phyloP scores from a whole-genome alignment of 23 red algal genomes.

The Gracilaria domingensis region DNA sequence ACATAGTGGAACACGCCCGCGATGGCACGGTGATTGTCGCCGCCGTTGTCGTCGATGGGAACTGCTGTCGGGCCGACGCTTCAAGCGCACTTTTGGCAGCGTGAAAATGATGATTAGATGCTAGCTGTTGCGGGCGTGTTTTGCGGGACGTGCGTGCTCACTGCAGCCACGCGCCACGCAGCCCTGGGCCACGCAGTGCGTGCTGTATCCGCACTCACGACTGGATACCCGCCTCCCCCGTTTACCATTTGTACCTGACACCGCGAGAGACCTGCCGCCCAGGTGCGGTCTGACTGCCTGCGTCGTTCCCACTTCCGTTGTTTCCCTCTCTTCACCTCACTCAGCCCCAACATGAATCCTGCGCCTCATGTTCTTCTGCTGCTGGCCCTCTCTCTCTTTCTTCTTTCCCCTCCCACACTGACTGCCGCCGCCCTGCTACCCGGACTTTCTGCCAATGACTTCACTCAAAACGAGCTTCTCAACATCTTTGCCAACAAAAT shows the following conservation, averaged over 20 bases:
- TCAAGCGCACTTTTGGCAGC: neutral
- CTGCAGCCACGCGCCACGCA: neutral
- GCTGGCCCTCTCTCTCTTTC: neutral
- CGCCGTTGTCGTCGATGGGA: neutral
- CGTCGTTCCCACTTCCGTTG: neutral
- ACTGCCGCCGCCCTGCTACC: conserved; percentile 77
- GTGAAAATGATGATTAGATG: conserved; percentile 8
- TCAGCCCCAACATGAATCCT: conserved; percentile 9
- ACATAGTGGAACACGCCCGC: neutral
- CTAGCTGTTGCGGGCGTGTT: neutral
- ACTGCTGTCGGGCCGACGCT: neutral
- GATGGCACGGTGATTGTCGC: conserved; percentile 10
- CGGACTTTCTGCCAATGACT: conserved; percentile 89
- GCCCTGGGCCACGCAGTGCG: neutral
- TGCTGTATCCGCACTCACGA: neutral
- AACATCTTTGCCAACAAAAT: conserved; percentile 88
- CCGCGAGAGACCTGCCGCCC: conserved; percentile 18
- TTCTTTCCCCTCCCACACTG: conserved; percentile 6
- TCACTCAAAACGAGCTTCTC: conserved; percentile 68
- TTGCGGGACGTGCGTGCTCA: conserved; percentile 37
- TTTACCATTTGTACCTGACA: conserved; percentile 29
- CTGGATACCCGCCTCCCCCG: neutral
- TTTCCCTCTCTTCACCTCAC: neutral
- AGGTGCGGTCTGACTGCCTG: neutral
- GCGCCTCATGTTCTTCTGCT: neutral